phyloP scores from a whole-genome alignment of 257 asterid genomes.

The Striga asiatica region DNA sequence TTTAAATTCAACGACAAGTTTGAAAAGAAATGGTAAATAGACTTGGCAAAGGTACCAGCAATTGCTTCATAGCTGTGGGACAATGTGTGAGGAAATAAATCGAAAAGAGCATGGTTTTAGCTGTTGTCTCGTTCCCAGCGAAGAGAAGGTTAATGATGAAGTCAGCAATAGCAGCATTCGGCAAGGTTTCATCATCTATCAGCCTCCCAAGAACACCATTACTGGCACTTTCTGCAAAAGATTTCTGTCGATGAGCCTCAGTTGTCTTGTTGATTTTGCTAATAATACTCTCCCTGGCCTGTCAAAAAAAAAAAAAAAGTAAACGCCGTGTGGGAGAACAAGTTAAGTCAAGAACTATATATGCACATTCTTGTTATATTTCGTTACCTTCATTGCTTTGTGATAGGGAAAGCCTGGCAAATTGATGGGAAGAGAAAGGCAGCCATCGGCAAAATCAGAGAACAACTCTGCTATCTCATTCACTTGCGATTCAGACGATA shows the following conservation, averaged over 20 bases:
- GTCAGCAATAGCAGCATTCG: conserved; percentile 76
- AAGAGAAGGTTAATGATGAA: conserved; percentile 79
- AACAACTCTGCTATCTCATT: conserved; percentile 60
- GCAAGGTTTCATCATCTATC: conserved; percentile 68
- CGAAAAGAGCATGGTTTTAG: conserved; percentile 87
- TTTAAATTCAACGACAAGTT: no score
- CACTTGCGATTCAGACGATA: conserved; percentile 71
- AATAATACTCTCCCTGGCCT: conserved; percentile 76
- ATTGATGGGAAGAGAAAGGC: conserved; percentile 77
- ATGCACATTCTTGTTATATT: neutral
- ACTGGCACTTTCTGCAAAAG: conserved; percentile 25
- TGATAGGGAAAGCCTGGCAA: conserved; percentile 78
- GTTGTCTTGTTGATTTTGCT: conserved; percentile 51
- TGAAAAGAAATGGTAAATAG: no score
- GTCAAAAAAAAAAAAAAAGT: no score
- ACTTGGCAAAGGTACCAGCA: conserved; percentile 73
- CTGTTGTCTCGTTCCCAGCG: conserved; percentile 92
- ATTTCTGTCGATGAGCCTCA: conserved; percentile 35
- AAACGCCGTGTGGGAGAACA: no score
- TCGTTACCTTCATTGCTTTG: conserved; percentile 80
- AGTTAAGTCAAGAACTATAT: neutral
- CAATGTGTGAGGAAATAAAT: conserved; percentile 71
- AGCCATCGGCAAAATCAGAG: conserved; percentile 87
- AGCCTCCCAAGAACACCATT: conserved; percentile 63
- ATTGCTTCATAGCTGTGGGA: conserved; percentile 66